Percentiles rank a stretch among this genome's conserved stretches.
phyloP scores from a whole-genome alignment of 1,284 basidiomycete species.

The Sanghuangporus baumii region DNA sequence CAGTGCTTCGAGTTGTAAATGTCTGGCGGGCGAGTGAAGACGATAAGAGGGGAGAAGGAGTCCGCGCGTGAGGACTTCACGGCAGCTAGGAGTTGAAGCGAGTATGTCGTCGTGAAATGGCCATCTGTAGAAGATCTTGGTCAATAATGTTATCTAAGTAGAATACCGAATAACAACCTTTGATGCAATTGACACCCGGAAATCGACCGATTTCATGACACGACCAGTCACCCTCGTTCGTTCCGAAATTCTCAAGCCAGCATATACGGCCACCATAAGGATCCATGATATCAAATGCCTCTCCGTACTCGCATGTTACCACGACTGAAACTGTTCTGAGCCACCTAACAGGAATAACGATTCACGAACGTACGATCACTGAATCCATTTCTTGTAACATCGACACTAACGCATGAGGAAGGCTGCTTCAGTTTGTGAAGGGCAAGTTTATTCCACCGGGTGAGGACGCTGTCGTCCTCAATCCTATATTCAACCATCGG shows the following conservation, averaged over 20 bases:
- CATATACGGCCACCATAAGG: slow-evolving; percentile 11
- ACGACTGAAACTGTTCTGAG: slow-evolving; percentile 6
- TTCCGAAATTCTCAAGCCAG: slow-evolving; percentile 17
- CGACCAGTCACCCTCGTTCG: slow-evolving; percentile 16
- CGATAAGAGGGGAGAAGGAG: slow-evolving; percentile 9
- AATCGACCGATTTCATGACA: slow-evolving; percentile 15
- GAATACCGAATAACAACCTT: slow-evolving; percentile 1
- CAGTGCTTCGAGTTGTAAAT: slow-evolving; percentile 14
- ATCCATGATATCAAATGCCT: slow-evolving; percentile 7
- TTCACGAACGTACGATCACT: slow-evolving; percentile 9
- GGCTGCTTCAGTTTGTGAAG: slow-evolving; percentile 7
- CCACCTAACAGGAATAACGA: not conserved
- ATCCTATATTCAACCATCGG: not conserved
- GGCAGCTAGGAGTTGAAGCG: slow-evolving; percentile 13
- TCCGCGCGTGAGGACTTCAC: slow-evolving; percentile 11
- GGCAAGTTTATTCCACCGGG: slow-evolving; percentile 5
- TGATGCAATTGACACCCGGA: slow-evolving; percentile 15
- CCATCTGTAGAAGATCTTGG: slow-evolving; percentile 9
- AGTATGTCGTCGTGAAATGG: slow-evolving; percentile 17
- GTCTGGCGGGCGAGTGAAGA: slow-evolving; percentile 15
- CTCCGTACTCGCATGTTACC: slow-evolving; percentile 11
- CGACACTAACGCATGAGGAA: not conserved
- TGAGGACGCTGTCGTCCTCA: not conserved
- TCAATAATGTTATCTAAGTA: not conserved
- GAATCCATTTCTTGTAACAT: slow-evolving; percentile 15